Percentiles rank a stretch among this genome's conserved stretches.
phyloP scores from a whole-genome alignment of 1,284 basidiomycete genomes.

The Termitomyces sp. region DNA sequence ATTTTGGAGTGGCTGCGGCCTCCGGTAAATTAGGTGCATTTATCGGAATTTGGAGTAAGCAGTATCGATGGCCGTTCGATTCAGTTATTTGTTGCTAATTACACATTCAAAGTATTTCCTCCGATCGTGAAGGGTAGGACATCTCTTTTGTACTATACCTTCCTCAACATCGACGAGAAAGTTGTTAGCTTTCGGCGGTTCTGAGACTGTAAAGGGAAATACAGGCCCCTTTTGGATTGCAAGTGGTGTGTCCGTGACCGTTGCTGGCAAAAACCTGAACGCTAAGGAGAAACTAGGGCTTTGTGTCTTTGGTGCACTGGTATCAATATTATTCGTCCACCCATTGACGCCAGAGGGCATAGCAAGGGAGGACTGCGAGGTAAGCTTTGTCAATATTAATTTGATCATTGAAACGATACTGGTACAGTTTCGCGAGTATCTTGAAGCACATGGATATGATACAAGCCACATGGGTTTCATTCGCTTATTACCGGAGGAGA shows the following conservation, averaged over 20 bases:
- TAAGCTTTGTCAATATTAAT: conserved; percentile 23
- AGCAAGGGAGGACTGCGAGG: conserved; percentile 65
- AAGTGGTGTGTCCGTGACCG: conserved; percentile 37
- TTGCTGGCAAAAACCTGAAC: background rate
- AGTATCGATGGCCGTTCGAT: background rate
- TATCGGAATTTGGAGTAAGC: conserved; percentile 68
- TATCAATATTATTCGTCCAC: conserved; percentile 72
- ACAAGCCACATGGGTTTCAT: conserved; percentile 56
- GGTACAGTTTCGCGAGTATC: conserved; percentile 70
- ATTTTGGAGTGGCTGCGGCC: conserved; percentile 83
- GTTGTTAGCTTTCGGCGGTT: conserved; percentile 52
- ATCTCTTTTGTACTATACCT: no score
- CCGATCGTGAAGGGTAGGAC: conserved; percentile 54
- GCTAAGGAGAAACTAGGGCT: conserved; percentile 35
- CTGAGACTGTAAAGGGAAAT: conserved; percentile 45
- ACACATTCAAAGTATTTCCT: conserved; percentile 47
- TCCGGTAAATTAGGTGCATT: conserved; percentile 89
- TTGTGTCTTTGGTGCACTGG: conserved; percentile 71
- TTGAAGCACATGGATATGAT: conserved; percentile 74
- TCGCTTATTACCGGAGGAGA: background rate
- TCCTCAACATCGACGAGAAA: conserved; percentile 8
- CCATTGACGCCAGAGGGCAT: conserved; percentile 78
- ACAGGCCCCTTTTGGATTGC: conserved; percentile 82
- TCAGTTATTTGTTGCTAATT: background rate
- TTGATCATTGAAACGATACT: background rate